These are phyloP conservation scores for Filosporella fistucella DNA, from an alignment of 495 filamentous ascomycete species.

Conservation along the genomic window DNA sequence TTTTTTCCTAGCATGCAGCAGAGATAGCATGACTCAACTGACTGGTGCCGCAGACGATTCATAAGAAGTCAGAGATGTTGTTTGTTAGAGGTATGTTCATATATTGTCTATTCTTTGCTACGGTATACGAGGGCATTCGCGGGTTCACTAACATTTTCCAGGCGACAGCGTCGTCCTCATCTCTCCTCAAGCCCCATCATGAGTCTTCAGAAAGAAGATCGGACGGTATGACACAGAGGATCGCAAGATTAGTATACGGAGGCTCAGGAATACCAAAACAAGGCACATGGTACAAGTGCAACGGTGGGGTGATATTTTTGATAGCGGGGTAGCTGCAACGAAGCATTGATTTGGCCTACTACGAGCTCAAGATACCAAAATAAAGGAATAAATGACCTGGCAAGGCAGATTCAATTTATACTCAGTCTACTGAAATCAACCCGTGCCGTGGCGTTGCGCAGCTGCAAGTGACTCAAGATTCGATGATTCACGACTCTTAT, in stretches of 20 bases:
- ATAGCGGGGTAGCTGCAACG: background rate
- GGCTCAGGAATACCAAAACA: background rate
- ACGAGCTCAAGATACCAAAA: conserved; percentile 6
- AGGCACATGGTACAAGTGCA: background rate
- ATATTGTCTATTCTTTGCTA: background rate
- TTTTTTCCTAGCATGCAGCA: background rate
- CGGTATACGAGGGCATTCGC: no score
- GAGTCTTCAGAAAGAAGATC: conserved; percentile 1
- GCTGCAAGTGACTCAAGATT: background rate
- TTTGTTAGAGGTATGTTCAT: conserved; percentile 81
- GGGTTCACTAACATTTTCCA: conserved; percentile 43
- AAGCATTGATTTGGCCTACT: background rate
- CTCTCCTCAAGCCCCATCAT: conserved; percentile 50
- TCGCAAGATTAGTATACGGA: no score
- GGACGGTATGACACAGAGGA: no score
- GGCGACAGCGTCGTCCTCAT: conserved; percentile 97
- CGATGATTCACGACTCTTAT: conserved; percentile 18
- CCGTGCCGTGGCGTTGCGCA: conserved; percentile 1
- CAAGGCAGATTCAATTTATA: conserved; percentile 1
- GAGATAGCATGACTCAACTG: conserved; percentile 5
- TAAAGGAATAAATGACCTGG: background rate
- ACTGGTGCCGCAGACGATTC: conserved; percentile 63
- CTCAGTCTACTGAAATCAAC: background rate
- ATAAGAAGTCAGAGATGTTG: conserved; percentile 98
- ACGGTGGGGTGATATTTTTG: background rate